Percentiles rank a stretch among this genome's conserved stretches.
These are phyloP conservation scores for Candida glucosophila DNA, from an alignment of 1,139 yeast genomes.

Conservation along the genomic window DNA sequence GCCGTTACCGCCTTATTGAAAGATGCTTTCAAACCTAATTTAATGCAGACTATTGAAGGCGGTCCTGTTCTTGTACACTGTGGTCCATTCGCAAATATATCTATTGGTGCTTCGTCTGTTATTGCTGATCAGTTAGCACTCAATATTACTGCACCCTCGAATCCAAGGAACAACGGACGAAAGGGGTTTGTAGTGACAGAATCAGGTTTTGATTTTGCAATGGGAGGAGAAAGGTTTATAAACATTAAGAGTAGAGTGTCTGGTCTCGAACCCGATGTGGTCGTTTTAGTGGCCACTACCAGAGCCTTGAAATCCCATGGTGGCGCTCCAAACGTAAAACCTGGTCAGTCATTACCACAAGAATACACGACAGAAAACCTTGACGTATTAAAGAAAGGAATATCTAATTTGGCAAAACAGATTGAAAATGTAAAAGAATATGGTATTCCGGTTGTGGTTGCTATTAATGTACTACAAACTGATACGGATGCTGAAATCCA, in stretches of 20 bases:
- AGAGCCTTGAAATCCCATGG: slow-evolving; percentile 78
- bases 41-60: slow-evolving; percentile 82
- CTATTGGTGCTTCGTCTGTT: slow-evolving; percentile 78
- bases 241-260: slow-evolving; percentile 74
- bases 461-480: slow-evolving; percentile 66
- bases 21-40: slow-evolving; percentile 76
- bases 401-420: slow-evolving; percentile 68
- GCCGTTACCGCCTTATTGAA: slow-evolving; percentile 71
- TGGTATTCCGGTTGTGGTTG: slow-evolving; percentile 74
- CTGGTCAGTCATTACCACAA: slow-evolving; percentile 65
- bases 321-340: slow-evolving; percentile 78
- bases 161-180: slow-evolving; percentile 33
- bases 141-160: slow-evolving; percentile 47
- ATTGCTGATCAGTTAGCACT: slow-evolving; percentile 70
- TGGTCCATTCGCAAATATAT: slow-evolving; percentile 81
- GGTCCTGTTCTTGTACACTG: slow-evolving; percentile 82
- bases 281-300: slow-evolving; percentile 71
- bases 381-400: slow-evolving; percentile 55
- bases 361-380: slow-evolving; percentile 63
- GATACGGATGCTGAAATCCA: slow-evolving; percentile 64
- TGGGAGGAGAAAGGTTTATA: slow-evolving; percentile 84
- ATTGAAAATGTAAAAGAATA: slow-evolving; percentile 62
- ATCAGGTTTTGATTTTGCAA: slow-evolving; percentile 80
- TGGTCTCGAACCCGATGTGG: slow-evolving; percentile 63
- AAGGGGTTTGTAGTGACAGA: slow-evolving; percentile 73